phyloP scores from a whole-genome alignment of 2,329 filamentous ascomycete genomes.

The Tolypocladium album region DNA sequence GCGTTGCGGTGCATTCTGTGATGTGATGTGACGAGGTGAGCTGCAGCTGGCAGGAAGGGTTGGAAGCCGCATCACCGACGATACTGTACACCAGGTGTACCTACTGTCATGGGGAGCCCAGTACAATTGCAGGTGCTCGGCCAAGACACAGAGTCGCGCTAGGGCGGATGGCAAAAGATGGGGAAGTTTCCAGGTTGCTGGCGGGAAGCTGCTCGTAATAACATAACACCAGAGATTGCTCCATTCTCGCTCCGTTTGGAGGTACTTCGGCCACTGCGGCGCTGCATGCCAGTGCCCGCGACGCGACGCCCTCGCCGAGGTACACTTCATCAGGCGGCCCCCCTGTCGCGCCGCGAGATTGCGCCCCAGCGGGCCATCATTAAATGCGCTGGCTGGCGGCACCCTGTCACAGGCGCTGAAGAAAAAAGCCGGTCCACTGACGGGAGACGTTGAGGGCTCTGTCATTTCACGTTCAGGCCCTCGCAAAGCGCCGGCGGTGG shows the following conservation, averaged over 20 bases:
- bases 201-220: not conserved
- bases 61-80: not conserved
- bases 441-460: not conserved
- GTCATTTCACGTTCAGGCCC: not conserved
- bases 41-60: not conserved
- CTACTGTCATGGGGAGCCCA: not conserved
- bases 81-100: not conserved
- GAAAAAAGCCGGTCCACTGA: not conserved
- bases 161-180: not conserved
- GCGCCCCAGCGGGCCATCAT: conserved; percentile 4
- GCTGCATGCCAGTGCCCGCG: not conserved
- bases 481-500: not conserved
- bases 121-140: too few species aligned
- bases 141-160: not conserved
- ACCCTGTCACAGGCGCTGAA: not conserved
- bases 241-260: not conserved
- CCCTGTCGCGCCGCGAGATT: not conserved
- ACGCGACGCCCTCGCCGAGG: not conserved
- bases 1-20: not conserved
- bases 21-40: not conserved
- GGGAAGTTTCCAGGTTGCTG: not conserved
- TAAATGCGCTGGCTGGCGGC: not conserved
- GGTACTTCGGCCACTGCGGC: not conserved
- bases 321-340: not conserved
- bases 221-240: not conserved